A percentile compares a stretch with the other conserved stretches of the same genome.
Conservation (phyloP, 2,329 filamentous ascomycete species). For the Cytospora mali region DNA sequence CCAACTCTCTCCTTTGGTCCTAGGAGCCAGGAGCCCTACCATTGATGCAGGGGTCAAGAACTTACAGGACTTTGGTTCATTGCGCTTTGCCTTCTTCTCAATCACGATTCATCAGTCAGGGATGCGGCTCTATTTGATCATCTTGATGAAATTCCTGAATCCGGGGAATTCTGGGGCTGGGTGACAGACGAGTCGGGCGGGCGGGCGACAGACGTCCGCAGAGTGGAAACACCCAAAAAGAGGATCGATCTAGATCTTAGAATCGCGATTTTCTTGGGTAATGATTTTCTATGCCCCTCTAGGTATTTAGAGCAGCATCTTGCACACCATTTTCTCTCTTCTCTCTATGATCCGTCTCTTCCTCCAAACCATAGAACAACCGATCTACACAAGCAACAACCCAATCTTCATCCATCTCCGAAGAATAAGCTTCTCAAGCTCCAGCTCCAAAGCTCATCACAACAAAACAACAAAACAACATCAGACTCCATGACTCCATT, state of each 20-base stretch:
- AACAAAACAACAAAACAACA: neutral
- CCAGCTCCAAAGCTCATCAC: neutral
- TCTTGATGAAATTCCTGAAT: neutral
- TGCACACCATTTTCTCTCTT: neutral
- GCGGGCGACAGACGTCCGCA: constrained; percentile 1
- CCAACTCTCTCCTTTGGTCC: neutral
- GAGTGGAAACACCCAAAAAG: neutral
- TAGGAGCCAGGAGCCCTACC: neutral
- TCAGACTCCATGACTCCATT: neutral
- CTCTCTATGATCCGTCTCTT: neutral
- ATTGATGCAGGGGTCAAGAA: neutral
- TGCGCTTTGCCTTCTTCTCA: neutral
- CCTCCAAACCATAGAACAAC: neutral
- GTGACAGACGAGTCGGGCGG: neutral
- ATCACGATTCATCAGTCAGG: neutral
- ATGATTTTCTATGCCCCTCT: neutral
- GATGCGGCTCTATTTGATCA: neutral
- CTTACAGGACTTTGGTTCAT: no score
- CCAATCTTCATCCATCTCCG: neutral
- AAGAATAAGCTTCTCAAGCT: neutral
- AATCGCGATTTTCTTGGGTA: neutral
- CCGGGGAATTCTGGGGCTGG: constrained; percentile 1
- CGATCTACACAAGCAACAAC: neutral
- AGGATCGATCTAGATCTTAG: neutral
- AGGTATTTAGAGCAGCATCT: neutral